Evolutionary conservation across 345 rosid species (phyloP).

Genomic region (Eucalyptus curtisii): DNA sequence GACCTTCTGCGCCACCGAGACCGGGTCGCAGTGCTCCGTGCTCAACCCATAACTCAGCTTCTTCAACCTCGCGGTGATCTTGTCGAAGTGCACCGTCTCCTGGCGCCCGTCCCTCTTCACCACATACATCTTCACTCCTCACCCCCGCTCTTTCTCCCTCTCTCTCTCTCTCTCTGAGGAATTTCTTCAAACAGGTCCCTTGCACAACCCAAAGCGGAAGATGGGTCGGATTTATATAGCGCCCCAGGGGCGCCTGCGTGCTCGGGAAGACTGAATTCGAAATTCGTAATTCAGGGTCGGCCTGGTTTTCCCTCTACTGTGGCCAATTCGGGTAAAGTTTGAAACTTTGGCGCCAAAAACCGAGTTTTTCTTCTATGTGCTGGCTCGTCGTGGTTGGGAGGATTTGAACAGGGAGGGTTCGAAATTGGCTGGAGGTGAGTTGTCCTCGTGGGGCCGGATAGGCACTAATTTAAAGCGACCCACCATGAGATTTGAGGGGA

Average conservation of each 20-base stretch:
- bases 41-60: slow-evolving; percentile 92
- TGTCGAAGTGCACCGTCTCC: slow-evolving; percentile 91
- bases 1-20: slow-evolving; percentile 95
- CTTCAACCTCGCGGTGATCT: slow-evolving; percentile 93
- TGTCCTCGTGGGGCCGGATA: neutral
- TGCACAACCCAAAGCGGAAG: neutral
- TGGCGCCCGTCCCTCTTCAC: slow-evolving; percentile 89
- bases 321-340: neutral
- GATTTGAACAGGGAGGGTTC: neutral
- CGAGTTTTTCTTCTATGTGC: neutral
- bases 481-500: neutral
- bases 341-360: neutral
- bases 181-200: neutral
- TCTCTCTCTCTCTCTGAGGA: neutral
- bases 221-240: neutral
- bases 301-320: neutral
- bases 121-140: slow-evolving; percentile 48
- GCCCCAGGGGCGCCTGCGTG: neutral
- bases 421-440: neutral
- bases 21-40: slow-evolving; percentile 91
- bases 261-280: neutral
- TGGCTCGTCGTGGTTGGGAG: neutral
- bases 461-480: neutral
- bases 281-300: neutral
- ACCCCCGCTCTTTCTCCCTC: neutral